A percentile compares a stretch with the other conserved stretches of the same genome.
phyloP scores from a whole-genome alignment of 352 stramenopile species.

The Phytophthora citrophthora region DNA sequence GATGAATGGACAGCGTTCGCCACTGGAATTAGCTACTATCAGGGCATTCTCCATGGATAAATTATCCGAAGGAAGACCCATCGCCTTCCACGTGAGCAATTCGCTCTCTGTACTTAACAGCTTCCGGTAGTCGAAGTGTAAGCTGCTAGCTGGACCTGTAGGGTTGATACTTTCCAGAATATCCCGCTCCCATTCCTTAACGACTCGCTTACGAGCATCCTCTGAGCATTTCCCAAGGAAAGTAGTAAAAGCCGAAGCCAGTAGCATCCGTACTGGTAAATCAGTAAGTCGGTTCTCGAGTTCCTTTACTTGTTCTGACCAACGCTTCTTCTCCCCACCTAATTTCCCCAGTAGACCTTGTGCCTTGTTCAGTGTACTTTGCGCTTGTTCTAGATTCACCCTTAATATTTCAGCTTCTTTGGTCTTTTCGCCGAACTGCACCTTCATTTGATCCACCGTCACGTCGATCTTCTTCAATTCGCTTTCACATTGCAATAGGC shows the following conservation, averaged over 20 bases:
- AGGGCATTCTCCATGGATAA: conserved; percentile 96
- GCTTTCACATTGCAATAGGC: conserved; percentile 89
- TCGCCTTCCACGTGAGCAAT: conserved; percentile 93
- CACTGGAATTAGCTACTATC: conserved; percentile 82
- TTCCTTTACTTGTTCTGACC: conserved; percentile 91
- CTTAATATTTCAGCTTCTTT: conserved; percentile 93
- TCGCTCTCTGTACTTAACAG: conserved; percentile 93
- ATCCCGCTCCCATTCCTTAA: conserved; percentile 84
- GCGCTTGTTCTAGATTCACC: conserved; percentile 85
- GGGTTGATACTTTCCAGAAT: conserved; percentile 51
- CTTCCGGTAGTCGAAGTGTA: conserved; percentile 86
- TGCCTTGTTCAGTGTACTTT: conserved; percentile 92
- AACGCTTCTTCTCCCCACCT: conserved; percentile 91
- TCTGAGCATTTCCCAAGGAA: conserved; percentile 94
- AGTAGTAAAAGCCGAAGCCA: conserved; percentile 93
- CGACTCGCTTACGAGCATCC: conserved; percentile 74
- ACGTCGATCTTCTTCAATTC: conserved; percentile 93
- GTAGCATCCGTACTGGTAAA: conserved; percentile 90
- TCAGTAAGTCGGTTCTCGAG: conserved; percentile 79
- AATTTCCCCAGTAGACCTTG: conserved; percentile 92
- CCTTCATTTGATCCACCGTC: conserved; percentile 90
- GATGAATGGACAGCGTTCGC: conserved; percentile 92
- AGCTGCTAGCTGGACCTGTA: conserved; percentile 25
- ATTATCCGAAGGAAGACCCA: conserved; percentile 92
- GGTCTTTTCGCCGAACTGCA: conserved; percentile 93